Evolutionary conservation across 129 eudicot genomes (phyloP).

Genomic region (Mikania micrantha): DNA sequence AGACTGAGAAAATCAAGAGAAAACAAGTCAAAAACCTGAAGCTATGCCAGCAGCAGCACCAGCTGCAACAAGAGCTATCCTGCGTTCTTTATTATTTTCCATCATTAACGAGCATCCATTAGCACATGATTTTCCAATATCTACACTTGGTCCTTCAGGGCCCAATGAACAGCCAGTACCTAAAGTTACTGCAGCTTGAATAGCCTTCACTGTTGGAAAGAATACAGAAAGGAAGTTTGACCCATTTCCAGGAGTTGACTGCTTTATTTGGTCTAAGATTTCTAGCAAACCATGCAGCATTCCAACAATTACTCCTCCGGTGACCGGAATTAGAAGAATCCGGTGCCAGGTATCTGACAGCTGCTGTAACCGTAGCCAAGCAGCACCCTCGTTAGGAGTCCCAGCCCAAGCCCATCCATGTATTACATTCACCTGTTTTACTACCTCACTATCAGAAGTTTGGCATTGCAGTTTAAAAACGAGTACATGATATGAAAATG

Average conservation of each 20-base stretch:
- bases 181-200: conserved; percentile 94
- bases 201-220: conserved; percentile 78
- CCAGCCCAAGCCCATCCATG: conserved; percentile 99
- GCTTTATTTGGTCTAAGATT: conserved; percentile 80
- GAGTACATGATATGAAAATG: not conserved
- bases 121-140: conserved; percentile 99
- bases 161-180: conserved; percentile 98
- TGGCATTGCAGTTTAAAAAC: not conserved
- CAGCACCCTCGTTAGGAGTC: conserved; percentile 99
- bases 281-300: conserved; percentile 95
- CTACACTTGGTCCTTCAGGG: conserved; percentile 99
- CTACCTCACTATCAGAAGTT: not conserved
- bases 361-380: conserved; percentile 90
- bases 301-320: conserved; percentile 96
- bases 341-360: conserved; percentile 97
- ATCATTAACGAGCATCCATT: conserved; percentile 77
- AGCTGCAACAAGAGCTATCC: conserved; percentile 98
- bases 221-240: conserved; percentile 62
- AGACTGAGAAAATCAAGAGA: not conserved
- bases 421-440: conserved; percentile 75
- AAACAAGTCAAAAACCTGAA: conserved; percentile 48
- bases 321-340: conserved; percentile 85
- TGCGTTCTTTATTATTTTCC: conserved; percentile 91
- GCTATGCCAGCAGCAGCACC: conserved; percentile 99
- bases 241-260: conserved; percentile 64